Base-by-base conservation (phyloP, 768 basidiomycete genomes). In the Mycena capillaripes region DNA sequence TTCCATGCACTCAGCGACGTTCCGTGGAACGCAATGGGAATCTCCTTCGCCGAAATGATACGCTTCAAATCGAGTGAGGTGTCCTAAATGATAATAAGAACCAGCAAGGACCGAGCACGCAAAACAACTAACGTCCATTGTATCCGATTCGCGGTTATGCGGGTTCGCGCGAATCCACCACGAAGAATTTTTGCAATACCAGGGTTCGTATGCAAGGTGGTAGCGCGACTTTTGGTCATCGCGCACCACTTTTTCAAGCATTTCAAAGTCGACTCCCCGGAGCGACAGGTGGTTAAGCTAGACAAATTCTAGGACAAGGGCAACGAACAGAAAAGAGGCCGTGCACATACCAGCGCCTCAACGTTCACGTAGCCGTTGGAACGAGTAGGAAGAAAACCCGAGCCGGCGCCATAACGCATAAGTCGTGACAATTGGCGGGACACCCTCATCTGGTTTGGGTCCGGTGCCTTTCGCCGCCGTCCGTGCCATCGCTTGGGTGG, bases 81-180 rank as follows among this genome's bases (percentile, higher is more conserved):
- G 27, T 86, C 70, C 79, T 78, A 25, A 57, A 57, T 23, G n/a
- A 4, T 23, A 23, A n/a, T 56, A 30, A n/a, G n/a, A n/a, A 56
- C 34, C 19, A 17, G 10, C 23, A 29, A 8, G 21, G 16, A 56
- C 9, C 4, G 9, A 3, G 7, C 19, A 36, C 11, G 12, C 11
- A 16, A 29, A 12, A 55, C 12, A 12, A 73, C 83, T 36, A 65
- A 89, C 92, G 82, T 87, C 81, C 69, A 93, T 78, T 0, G 90
- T 57, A 12, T 57, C 56, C n/a, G 56, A 57, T 23, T 57, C 56
- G 56, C 56, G 56, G 34, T 34, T 36, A 14, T 38, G 91, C 76
- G 92, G 92, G 73, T 91, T 93, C 21, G 92, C 92, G 10, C 91
- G 82, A 74, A 93, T 91, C 89, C 89, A 92, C 89, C 90, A 90